These are phyloP conservation scores for Ananas comosus DNA, from an alignment of 176 grass and related monocot genomes.

Conservation along the genomic window DNA sequence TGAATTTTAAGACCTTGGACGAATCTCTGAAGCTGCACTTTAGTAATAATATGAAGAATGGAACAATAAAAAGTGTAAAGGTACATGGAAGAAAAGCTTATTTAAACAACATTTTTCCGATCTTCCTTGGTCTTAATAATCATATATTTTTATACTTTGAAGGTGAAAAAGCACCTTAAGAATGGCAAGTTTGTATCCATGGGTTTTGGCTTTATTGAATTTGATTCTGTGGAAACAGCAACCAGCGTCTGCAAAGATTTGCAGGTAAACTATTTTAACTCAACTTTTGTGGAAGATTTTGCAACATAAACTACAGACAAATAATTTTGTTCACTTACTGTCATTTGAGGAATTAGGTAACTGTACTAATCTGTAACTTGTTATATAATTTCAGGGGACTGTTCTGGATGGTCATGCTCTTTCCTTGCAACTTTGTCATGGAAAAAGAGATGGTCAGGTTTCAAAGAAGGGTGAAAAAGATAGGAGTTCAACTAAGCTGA, in stretches of 20 bases:
- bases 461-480: constrained; percentile 63
- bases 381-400: constrained; percentile 37
- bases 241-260: constrained; percentile 80
- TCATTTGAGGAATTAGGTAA: not conserved
- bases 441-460: constrained; percentile 43
- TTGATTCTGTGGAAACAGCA: constrained; percentile 88
- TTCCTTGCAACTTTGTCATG: constrained; percentile 87
- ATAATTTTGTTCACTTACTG: constrained; percentile 1
- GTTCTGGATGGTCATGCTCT: constrained; percentile 95
- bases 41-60: constrained; percentile 57
- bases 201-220: constrained; percentile 95
- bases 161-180: constrained; percentile 88
- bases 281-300: not conserved
- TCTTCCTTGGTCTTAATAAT: constrained; percentile 15
- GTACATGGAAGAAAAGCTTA: constrained; percentile 17
- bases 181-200: constrained; percentile 89
- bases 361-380: not conserved
- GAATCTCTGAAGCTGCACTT: constrained; percentile 79
- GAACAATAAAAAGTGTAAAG: constrained; percentile 75
- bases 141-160: constrained; percentile 19
- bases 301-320: not conserved
- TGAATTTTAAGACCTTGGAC: constrained; percentile 89
- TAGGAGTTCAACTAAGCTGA: constrained; percentile 83
- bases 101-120: not conserved
- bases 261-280: constrained; percentile 36